Evolutionary conservation across 768 basidiomycete species (phyloP).

Genomic region (Cystofilobasidium bisporidii): DNA sequence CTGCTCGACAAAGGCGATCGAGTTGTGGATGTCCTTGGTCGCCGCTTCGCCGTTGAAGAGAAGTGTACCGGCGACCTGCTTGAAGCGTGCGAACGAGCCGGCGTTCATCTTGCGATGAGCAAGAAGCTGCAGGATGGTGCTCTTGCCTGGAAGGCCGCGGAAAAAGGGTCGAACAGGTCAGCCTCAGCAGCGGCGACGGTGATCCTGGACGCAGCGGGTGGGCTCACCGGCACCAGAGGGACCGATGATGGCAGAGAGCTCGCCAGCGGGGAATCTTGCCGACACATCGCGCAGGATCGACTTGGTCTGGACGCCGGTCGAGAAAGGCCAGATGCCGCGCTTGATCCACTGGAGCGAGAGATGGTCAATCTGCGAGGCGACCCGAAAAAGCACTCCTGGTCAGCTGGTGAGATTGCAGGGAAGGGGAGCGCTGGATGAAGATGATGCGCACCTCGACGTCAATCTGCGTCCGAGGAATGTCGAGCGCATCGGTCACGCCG

Average conservation of each 20-base stretch:
- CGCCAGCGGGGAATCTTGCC: slow-evolving; percentile 39
- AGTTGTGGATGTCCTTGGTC: slow-evolving; percentile 24
- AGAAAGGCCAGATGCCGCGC: slow-evolving; percentile 17
- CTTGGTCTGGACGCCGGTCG: slow-evolving; percentile 28
- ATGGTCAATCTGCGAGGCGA: neutral
- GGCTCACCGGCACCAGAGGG: slow-evolving; percentile 34
- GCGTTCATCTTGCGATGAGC: slow-evolving; percentile 37
- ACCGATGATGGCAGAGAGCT: slow-evolving; percentile 41
- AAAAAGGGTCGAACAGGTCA: neutral
- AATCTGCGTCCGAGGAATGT: slow-evolving; percentile 37
- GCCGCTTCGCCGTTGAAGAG: slow-evolving; percentile 35
- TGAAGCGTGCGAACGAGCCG: slow-evolving; percentile 39
- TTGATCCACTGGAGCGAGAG: slow-evolving; percentile 16
- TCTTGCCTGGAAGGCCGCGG: slow-evolving; percentile 34
- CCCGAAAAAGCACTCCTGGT: neutral
- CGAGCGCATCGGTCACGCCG: slow-evolving; percentile 34
- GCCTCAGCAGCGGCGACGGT: too few relatives aligned
- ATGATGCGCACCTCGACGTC: slow-evolving; percentile 39
- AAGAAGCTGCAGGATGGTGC: slow-evolving; percentile 41
- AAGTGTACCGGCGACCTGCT: slow-evolving; percentile 34
- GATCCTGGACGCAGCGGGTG: neutral
- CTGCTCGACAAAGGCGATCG: slow-evolving; percentile 43
- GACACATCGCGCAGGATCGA: slow-evolving; percentile 40
- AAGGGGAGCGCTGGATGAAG: too few relatives aligned
- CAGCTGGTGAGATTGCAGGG: too few relatives aligned